Evolutionary conservation across 805 yeast species (phyloP).

Genomic region (Ogataea methylovora): DNA sequence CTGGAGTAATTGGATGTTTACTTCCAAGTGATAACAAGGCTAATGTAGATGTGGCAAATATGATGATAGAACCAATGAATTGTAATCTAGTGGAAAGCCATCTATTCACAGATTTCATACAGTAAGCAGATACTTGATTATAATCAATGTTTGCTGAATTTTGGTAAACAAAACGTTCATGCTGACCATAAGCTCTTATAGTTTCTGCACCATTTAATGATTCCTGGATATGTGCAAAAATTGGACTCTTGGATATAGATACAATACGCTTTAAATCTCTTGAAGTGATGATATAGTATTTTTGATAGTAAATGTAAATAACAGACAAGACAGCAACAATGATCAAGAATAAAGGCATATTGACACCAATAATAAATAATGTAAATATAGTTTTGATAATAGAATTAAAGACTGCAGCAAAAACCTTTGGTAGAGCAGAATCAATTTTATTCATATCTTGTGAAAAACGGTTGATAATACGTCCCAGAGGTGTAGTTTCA

Average conservation of each 20-base stretch:
- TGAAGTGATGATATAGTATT: conserved; percentile 58
- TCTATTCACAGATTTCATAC: conserved; percentile 49
- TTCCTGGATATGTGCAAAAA: conserved; percentile 78
- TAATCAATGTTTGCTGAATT: conserved; percentile 45
- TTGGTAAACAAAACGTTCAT: conserved; percentile 49
- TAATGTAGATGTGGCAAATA: conserved; percentile 43
- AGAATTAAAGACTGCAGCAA: conserved; percentile 39
- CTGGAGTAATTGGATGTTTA: conserved; percentile 40
- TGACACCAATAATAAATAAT: conserved; percentile 41
- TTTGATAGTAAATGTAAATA: conserved; percentile 64
- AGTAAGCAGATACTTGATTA: conserved; percentile 38
- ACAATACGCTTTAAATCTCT: conserved; percentile 74
- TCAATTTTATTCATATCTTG: conserved; percentile 56
- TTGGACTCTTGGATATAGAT: conserved; percentile 65
- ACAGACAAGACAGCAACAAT: conserved; percentile 40
- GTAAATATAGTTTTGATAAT: conserved; percentile 40
- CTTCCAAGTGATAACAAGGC: conserved; percentile 33
- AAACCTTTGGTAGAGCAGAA: conserved; percentile 45
- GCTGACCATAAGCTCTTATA: conserved; percentile 69
- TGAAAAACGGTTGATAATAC: conserved; percentile 58
- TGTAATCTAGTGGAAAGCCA: conserved; percentile 61
- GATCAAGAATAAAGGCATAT: conserved; percentile 46
- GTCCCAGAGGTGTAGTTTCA: conserved; percentile 63
- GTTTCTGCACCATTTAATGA: conserved; percentile 72
- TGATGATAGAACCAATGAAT: conserved; percentile 49